Base-by-base conservation (phyloP, 495 filamentous ascomycete genomes). In the Poronia punctata region DNA sequence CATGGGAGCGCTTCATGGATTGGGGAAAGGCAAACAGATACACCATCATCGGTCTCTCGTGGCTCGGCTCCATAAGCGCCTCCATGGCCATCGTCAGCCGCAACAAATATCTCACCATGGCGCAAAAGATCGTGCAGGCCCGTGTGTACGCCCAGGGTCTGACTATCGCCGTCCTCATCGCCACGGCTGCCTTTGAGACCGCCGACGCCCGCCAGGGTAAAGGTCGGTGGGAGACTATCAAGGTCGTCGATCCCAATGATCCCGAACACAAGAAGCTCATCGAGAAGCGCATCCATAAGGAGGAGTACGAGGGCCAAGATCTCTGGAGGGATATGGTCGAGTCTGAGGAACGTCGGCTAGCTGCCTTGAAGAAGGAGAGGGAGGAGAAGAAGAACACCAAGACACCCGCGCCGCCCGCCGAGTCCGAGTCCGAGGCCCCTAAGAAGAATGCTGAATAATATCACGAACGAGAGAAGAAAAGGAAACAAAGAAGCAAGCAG, bases 61-160 rank as follows among this genome's bases (percentile, higher is more conserved):
- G 92, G 92, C 63, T 90, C 9, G 80, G 84, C 10, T 78, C 78
- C 28, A 94, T 98, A 82, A 79, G 75, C 16, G 59, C 82, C 20
- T 79, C 86, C 0, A 72, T 95, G 19, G 82, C 67, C 27, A 52
- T 95, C 7, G 90, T 96, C 28, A 74, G 82, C 37, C 74, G 86
- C 45, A 89, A 86, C 63, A 77, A 74, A 34, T 88, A 84, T 62
- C 63, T 97, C 5, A 77, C 71, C 14, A 76, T 74, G 1, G 61
- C 71, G 49, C 92, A 98, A 76, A 98, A 98, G 72, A 69, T 98
- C 18, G 92, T 98, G 14, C 92, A 98, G 72, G 93, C 93, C 7
- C 80, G 92, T 72, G 83, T 98, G 45, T 97, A 97, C 66, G 92
- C 92, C n/a, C 92, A 98, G 68, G 88, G 88, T 11, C 66, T 95